Conservation (phyloP, 2,329 filamentous ascomycete species). For the Colletotrichum sp. region DNA sequence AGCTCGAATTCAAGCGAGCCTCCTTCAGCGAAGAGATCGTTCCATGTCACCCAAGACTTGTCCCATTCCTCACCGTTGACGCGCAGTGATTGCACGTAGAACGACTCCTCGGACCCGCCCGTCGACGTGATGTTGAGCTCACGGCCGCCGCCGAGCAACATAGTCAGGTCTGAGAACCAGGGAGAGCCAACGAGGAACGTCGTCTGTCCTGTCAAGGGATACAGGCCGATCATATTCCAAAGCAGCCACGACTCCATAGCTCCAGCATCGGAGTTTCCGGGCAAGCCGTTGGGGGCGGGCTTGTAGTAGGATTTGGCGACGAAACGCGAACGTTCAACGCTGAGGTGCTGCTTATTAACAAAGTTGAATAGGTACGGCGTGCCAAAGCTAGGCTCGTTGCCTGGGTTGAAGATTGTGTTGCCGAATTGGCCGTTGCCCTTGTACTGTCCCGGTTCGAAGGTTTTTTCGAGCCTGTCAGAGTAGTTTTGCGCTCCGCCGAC, state of each 20-base stretch:
- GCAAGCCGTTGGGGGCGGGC: constrained; percentile 60
- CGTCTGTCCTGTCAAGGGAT: constrained; percentile 71
- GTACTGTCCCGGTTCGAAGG: constrained; percentile 59
- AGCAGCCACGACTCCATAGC: constrained; percentile 75
- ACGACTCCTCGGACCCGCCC: constrained; percentile 52
- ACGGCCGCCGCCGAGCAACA: constrained; percentile 62
- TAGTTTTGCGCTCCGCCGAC: constrained; percentile 62
- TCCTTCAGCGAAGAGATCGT: constrained; percentile 68
- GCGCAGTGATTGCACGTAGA: constrained; percentile 69
- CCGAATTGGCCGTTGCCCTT: constrained; percentile 47
- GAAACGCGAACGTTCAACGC: constrained; percentile 61
- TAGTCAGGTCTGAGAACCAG: constrained; percentile 65
- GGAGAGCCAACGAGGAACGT: constrained; percentile 70
- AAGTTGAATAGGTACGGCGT: constrained; percentile 75
- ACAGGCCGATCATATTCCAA: constrained; percentile 73
- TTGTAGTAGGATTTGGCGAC: constrained; percentile 66
- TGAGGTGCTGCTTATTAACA: constrained; percentile 65
- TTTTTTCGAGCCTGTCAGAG: constrained; percentile 61
- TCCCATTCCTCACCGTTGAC: constrained; percentile 69
- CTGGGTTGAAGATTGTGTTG: constrained; percentile 68
- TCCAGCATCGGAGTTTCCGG: constrained; percentile 74
- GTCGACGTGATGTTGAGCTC: constrained; percentile 58
- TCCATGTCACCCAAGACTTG: constrained; percentile 69
- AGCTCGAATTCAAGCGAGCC: constrained; percentile 69
- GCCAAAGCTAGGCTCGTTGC: constrained; percentile 72